Base-by-base conservation (phyloP, 345 rosid genomes). In the Salix purpurea region DNA sequence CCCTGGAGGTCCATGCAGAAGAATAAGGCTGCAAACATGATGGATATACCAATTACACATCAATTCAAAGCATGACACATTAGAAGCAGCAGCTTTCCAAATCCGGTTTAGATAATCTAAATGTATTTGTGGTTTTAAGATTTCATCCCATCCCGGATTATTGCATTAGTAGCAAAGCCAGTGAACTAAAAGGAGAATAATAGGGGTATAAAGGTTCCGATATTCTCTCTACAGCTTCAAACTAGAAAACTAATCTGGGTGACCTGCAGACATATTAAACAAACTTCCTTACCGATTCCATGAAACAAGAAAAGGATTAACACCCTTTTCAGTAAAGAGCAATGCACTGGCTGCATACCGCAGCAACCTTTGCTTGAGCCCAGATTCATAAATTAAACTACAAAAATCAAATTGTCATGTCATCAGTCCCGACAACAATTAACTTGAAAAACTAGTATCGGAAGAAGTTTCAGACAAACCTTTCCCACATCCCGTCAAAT, bases 401-500 rank as follows among this genome's bases (percentile, higher is more conserved):
- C 87, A 88, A 76, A 50, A 15, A 82, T 71, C 58, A 76, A 79
- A 70, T 74, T 37, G 64, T 21, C 37, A 67, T 44, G n/a, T 70
- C 61, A 60, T 30, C 30, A 18, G 18, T 28, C 42, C 82, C 8
- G 44, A 19, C 34, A 73, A 46, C 65, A 69, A 72, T 8, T 4
- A 39, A 66, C 64, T 37, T 65, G 69, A 30, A 58, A 32, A 23
- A 67, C 14, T 7, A 78, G 52, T 34, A 74, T 64, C 16, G 74
- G 36, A 7, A 34, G 40, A 48, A 73, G 67, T 36, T 60, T 23
- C 61, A 79, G 46, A 83, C 83, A 83, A 60, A 96, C 99, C 99
- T 96, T 84, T 96, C 98, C 98, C 99, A 96, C 95, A 96, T 84
- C 85, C 99, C 98, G 85, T 96, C 96, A 83, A 93, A 96, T 83